phyloP scores from a whole-genome alignment of 306 rosid genomes.

The Rosa rugosa region DNA sequence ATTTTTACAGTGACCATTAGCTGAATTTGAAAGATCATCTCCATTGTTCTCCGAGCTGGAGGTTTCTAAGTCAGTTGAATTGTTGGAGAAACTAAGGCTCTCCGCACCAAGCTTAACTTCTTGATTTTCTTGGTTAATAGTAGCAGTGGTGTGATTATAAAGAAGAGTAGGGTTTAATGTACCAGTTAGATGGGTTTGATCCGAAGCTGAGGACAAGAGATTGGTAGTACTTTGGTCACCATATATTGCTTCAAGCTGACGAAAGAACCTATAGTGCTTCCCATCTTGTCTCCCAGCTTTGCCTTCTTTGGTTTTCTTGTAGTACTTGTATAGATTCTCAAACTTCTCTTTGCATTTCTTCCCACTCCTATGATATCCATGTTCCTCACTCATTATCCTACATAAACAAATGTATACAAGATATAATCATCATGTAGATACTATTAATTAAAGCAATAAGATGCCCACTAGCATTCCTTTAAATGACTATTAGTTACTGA shows the following conservation, averaged over 20 bases:
- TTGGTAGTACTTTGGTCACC: slow-evolving; percentile 32
- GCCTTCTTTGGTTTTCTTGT: slow-evolving; percentile 86
- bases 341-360: slow-evolving; percentile 88
- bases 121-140: slow-evolving; percentile 23
- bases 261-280: slow-evolving; percentile 77
- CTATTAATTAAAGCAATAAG: neutral
- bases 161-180: slow-evolving; percentile 10
- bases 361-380: slow-evolving; percentile 78
- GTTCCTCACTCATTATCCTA: slow-evolving; percentile 76
- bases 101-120: slow-evolving; percentile 14
- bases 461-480: neutral
- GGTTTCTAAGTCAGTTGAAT: slow-evolving; percentile 61
- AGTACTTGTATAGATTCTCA: slow-evolving; percentile 85
- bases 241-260: slow-evolving; percentile 81
- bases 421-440: neutral
- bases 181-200: slow-evolving; percentile 5
- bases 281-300: slow-evolving; percentile 82
- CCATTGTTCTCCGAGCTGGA: slow-evolving; percentile 61
- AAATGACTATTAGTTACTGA: neutral
- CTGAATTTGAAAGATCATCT: slow-evolving; percentile 34
- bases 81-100: slow-evolving; percentile 54
- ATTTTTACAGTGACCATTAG: neutral
- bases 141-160: neutral
- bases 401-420: neutral
- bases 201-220: neutral